Evolutionary conservation across 2,329 filamentous ascomycete genomes (phyloP), one percentile per base, ranked within the genome.

Genomic region (Penicillium psychrosexuale): DNA sequence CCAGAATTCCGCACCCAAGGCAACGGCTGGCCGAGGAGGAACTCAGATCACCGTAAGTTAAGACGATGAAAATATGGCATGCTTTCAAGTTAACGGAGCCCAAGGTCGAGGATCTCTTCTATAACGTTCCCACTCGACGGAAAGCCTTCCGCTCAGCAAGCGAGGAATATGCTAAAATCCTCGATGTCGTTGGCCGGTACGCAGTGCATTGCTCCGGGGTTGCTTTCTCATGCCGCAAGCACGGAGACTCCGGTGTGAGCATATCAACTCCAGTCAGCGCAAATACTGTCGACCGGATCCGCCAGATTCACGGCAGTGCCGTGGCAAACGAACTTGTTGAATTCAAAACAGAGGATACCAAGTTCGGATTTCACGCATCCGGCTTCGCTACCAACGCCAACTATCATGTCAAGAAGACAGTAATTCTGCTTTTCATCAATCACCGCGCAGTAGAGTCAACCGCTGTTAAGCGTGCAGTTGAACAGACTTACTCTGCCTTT

Each of bases 111-210:
- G 94, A 99, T 71, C 77, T 99, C 11, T 99, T 99, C 72, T 99
- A 96, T 79, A 99, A 97, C 66, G 85, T 97, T 1, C 92, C 91
- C 0, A 96, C 89, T 8, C 84, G 94, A 24, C 85, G 92, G 34
- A 85, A 86, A 61, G 94, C 95, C 11, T 99, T 99, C 68, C 85
- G 94, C 38, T 97, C 93, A 13, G 78, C 89, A 17, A 90, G 91
- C 36, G 94, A 99, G 68, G 95, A 99, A 71, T 97, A 95, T 77
- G 91, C 95, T 67, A 99, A 97, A 76, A 97, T 99, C 53, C 86
- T 97, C 27, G 94, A 99, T 69, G 85, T 97, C 69, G 89, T 97
- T 8, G 91, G 94, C 13, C 86, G 90, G 40, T 97, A 99, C 75
- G 90, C 94, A 28, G 84, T 99, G 9, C 94, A 99, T 72, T 97